Base-by-base conservation (phyloP, 2,329 filamentous ascomycete species). In the Colletotrichum agaves region DNA sequence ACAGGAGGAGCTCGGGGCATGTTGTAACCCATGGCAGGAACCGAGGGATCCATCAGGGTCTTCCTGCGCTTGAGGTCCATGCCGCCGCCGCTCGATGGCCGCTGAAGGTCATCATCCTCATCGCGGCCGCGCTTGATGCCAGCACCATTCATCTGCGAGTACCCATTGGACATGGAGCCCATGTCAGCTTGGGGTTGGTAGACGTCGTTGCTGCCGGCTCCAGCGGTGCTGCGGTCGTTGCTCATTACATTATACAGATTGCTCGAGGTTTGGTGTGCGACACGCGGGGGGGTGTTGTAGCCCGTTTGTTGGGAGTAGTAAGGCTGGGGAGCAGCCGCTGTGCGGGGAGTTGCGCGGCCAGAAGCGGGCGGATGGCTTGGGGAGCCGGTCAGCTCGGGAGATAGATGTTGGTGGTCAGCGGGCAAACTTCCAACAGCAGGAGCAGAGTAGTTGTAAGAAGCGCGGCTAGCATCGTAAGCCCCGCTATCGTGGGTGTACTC, bases 231-330 rank as follows among this genome's bases (percentile, higher is more conserved):
- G 27, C 93, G 88, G 67, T 93, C 91, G 76, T 93, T 93, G 77
- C 91, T 94, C 82, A 97, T 94, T 70, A 97, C 91, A 78, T 90
- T 97, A 84, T 97, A 97, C 57, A 97, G 83, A 76, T 90, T 97
- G 83, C 93, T 94, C 1, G 92, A 90, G 3, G 91, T 86, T 67
- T 89, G 84, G 47, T 83, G 82, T 64, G 85, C 82, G 8, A 87
- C 84, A 46, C 93, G 90, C 21, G 94, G 93, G 55, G 94, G 91
- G 1, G 93, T 94, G 76, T 84, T 91, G 80, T 97, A 97, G 27
- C 90, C 90, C 57, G 85, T 78, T 76, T 85, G 84, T 69, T 87
- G 87, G 5, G 86, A 78, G 80, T 97, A 98, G 78, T 94, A 93
- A 2, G 89, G 83, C 72, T 92, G 91, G 41, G 89, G 85, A 1